Conservation (phyloP, 306 rosid species). For the Sicyos edulis region DNA sequence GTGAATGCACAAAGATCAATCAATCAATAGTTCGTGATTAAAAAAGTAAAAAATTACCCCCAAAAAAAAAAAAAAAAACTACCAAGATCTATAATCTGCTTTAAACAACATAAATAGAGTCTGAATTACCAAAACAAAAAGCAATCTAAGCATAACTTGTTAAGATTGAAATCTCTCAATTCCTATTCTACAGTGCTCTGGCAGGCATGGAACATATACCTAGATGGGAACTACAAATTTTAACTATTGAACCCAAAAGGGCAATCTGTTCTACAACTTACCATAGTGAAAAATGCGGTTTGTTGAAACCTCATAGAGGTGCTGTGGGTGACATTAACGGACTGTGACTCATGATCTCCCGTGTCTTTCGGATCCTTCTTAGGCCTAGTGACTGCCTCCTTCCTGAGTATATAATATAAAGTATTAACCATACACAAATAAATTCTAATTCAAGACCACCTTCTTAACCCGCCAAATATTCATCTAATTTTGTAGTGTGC, state of each 20-base stretch:
- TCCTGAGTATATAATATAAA: conserved; percentile 33
- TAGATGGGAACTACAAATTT: neutral
- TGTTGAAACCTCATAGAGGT: conserved; percentile 41
- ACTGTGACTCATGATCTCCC: conserved; percentile 42
- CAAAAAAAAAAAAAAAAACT: too few species aligned
- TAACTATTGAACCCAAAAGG: conserved; percentile 9
- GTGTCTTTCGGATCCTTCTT: conserved; percentile 36
- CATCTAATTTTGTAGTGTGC: neutral
- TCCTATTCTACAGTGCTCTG: neutral
- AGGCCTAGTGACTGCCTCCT: conserved; percentile 56
- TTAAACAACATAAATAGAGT: too few species aligned
- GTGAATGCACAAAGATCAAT: conserved; percentile 27
- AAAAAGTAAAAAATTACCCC: too few species aligned
- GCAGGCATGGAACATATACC: neutral
- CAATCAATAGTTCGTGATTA: conserved; percentile 8
- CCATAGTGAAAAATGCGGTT: conserved; percentile 59
- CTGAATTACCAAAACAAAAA: neutral
- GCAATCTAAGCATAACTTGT: neutral
- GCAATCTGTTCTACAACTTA: conserved; percentile 23
- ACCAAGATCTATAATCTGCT: neutral
- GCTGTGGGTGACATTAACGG: conserved; percentile 34
- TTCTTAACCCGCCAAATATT: neutral
- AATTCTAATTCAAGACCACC: conserved; percentile 2
- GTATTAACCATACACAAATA: neutral
- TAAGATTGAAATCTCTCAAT: neutral